Base-by-base conservation (phyloP, 2,329 filamentous ascomycete species). In the Hawksworthiomyces lignivorus region DNA sequence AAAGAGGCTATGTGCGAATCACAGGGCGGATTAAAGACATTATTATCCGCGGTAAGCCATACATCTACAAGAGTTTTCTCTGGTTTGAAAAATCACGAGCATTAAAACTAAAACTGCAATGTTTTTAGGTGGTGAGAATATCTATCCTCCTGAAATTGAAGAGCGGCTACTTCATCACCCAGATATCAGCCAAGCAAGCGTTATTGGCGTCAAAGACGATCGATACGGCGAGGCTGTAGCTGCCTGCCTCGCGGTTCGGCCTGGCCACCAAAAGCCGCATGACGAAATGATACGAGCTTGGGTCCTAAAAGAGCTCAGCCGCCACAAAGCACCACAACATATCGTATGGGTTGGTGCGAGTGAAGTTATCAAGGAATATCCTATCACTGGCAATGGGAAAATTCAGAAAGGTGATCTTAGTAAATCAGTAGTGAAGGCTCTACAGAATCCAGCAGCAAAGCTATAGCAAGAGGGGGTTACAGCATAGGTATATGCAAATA, bases 21-120 rank as follows among this genome's bases (percentile, higher is more conserved):
- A 87, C 83, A 0, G 83, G 84, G 1, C 68, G 83, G 17, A 85
- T 86, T 62, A 87, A 87, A 63, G 84, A 88, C 45, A 86, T 87
- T 27, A 86, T 87, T 44, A 87, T 87, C 46, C 68, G 83, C 52
- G 83, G 82, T 37, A 26, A 11, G 35, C n/a, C n/a, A n/a, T n/a
- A n/a, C n/a, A n/a, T n/a, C n/a, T n/a, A n/a, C n/a, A n/a, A n/a
- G n/a, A n/a, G n/a, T n/a, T n/a, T n/a, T n/a, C n/a, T n/a, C n/a
- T n/a, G n/a, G n/a, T n/a, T n/a, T n/a, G n/a, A n/a, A n/a, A n/a
- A n/a, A n/a, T n/a, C n/a, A n/a, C n/a, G n/a, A n/a, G n/a, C n/a
- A n/a, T n/a, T n/a, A n/a, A n/a, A n/a, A n/a, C 14, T 37, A 30
- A 30, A 9, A 14, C 28, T 7, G n/a, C n/a, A n/a, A n/a, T n/a